These are phyloP conservation scores for Pseudogymnoascus sp. DNA, from an alignment of 2,329 filamentous ascomycete genomes.

Conservation along the genomic window DNA sequence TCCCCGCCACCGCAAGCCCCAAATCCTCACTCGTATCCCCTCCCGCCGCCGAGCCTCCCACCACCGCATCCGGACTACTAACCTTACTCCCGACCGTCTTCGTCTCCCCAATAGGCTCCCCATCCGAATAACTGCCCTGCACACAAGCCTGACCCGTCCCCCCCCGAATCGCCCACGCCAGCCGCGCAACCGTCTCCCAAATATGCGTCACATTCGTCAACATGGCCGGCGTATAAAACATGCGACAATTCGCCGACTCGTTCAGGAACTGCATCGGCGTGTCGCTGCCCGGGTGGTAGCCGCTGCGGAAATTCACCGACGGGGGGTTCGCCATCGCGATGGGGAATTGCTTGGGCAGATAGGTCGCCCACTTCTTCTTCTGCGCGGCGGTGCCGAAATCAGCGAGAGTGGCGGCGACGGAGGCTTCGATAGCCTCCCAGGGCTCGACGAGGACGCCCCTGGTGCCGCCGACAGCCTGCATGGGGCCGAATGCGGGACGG, in stretches of 20 bases:
- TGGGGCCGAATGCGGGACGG: constrained; percentile 42
- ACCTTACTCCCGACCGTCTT: not conserved
- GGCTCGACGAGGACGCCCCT: constrained; percentile 40
- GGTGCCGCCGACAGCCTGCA: constrained; percentile 58
- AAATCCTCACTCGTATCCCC: not conserved
- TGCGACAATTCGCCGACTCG: constrained; percentile 51
- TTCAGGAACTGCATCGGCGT: constrained; percentile 51
- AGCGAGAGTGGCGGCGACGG: not conserved
- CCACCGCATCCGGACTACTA: not conserved
- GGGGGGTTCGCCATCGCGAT: constrained; percentile 23
- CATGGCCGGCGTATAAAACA: constrained; percentile 50
- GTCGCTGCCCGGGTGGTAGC: constrained; percentile 25
- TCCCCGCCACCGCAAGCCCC: not conserved
- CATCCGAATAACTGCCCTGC: not conserved
- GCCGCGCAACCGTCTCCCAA: constrained; percentile 39
- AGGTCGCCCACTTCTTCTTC: not conserved
- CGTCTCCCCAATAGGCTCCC: not conserved
- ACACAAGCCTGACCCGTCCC: not conserved
- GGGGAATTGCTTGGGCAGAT: not conserved
- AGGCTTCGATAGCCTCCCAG: not conserved
- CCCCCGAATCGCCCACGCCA: constrained; percentile 30
- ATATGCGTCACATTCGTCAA: constrained; percentile 41
- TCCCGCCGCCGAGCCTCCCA: not conserved
- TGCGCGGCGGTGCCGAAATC: constrained; percentile 8
- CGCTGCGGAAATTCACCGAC: constrained; percentile 36